Base-by-base conservation (phyloP, 192 early-diverging fungal genomes). In the Gonapodya prolifera region DNA sequence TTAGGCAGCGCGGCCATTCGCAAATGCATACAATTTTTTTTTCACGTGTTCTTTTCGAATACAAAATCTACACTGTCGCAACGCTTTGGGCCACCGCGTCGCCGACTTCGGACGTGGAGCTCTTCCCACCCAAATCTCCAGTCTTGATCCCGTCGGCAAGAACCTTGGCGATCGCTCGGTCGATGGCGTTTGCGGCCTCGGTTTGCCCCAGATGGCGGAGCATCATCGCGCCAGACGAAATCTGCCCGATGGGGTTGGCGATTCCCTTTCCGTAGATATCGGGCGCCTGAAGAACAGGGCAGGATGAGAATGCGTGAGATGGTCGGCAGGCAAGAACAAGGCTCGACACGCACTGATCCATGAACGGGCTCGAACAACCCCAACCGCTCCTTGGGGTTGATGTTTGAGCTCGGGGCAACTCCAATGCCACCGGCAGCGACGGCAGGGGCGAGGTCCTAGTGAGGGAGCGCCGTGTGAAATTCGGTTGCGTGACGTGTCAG, bases 241-340 rank as follows among this genome's bases (percentile, higher is more conserved):
- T 96, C 16, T 94, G 91, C 0, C 95, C 97, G 70, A 99, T 85
- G n/a, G 97, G 97, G 85, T 99, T 99, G 34, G 97, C 95, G 82
- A 96, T 96, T 79, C 93, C 92, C 82, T 95, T 92, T 34, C 97
- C 97, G 1, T 94, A 94, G 86, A 99, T 99, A 86, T 99, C 97
- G 0, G 97, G 97, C 29, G 97, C 97, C 34, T 94, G 95, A 16
- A n/a, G n/a, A n/a, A n/a, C n/a, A n/a, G n/a, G n/a, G n/a, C n/a
- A n/a, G n/a, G n/a, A n/a, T n/a, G n/a, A n/a, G n/a, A n/a, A n/a
- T n/a, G n/a, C n/a, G n/a, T n/a, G n/a, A n/a, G n/a, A n/a, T n/a
- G n/a, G n/a, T n/a, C n/a, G n/a, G n/a, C n/a, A n/a, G n/a, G n/a
- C n/a, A n/a, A n/a, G n/a, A n/a, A n/a, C n/a, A n/a, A n/a, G n/a